Conservation (phyloP, 2,329 filamentous ascomycete species). For the Falciphora oryzae region DNA sequence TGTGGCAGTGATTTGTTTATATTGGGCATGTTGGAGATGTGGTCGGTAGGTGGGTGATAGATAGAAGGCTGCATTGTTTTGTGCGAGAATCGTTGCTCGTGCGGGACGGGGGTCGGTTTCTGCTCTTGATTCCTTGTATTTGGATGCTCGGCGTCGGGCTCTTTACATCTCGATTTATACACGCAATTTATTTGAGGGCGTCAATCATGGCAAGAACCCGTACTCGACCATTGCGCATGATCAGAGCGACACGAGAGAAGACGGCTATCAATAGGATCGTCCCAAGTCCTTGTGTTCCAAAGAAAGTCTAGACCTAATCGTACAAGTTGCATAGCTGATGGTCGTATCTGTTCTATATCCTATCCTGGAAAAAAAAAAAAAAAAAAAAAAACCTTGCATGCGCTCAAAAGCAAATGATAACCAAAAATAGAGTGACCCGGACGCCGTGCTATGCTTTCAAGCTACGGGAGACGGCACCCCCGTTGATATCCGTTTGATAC, state of each 20-base stretch:
- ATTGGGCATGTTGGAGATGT: neutral
- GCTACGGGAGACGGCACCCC: neutral
- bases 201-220: neutral
- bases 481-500: neutral
- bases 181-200: neutral
- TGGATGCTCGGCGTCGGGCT: neutral
- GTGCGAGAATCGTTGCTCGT: neutral
- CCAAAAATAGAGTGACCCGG: neutral
- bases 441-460: neutral
- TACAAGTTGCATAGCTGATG: neutral
- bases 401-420: neutral
- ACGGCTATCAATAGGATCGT: neutral
- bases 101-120: too few species aligned
- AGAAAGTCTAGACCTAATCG: neutral
- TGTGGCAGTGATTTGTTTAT: slow-evolving; percentile 59
- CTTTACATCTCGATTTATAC: neutral
- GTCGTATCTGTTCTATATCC: neutral
- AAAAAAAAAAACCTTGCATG: neutral
- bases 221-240: neutral
- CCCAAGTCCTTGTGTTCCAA: neutral
- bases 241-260: neutral
- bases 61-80: neutral
- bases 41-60: neutral
- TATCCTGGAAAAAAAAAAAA: neutral
- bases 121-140: neutral